These are phyloP conservation scores for Chondrus crispus DNA, from an alignment of 23 red algal genomes.

Conservation along the genomic window DNA sequence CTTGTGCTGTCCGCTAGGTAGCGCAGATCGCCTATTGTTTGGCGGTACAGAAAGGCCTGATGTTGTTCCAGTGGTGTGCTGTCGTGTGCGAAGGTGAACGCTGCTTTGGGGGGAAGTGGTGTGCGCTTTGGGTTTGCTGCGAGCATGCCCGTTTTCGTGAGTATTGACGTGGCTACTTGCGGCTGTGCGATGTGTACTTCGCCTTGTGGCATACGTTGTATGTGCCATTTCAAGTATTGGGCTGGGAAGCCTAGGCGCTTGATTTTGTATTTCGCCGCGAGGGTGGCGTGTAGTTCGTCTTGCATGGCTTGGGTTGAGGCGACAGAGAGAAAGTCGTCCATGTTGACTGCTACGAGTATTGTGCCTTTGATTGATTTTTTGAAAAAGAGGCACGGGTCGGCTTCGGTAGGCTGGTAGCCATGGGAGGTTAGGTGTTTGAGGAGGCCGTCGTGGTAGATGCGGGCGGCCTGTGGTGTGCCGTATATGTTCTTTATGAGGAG, in stretches of 20 bases:
- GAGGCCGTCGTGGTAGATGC: background rate
- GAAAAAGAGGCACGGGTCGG: slow-evolving; percentile 3
- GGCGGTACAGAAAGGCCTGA: background rate
- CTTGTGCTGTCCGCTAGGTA: background rate
- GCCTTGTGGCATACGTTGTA: background rate
- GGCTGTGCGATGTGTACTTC: background rate
- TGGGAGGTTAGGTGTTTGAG: background rate
- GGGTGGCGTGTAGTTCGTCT: background rate
- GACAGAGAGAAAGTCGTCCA: background rate
- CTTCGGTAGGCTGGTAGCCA: background rate
- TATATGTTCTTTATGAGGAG: background rate
- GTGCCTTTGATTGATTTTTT: background rate
- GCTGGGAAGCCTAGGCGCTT: background rate
- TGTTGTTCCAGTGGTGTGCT: background rate
- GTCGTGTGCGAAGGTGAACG: background rate
- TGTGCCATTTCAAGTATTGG: background rate
- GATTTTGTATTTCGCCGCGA: background rate
- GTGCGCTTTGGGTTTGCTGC: background rate
- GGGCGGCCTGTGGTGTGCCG: background rate
- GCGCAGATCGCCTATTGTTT: background rate
- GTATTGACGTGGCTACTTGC: background rate
- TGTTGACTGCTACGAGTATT: background rate
- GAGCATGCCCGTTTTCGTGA: background rate
- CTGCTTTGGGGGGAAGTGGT: background rate
- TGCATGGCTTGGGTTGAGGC: background rate